A percentile compares a stretch with the other conserved stretches of the same genome.
Evolutionary conservation across 441 rosid genomes (phyloP).

Genomic region (Populus hybrid): DNA sequence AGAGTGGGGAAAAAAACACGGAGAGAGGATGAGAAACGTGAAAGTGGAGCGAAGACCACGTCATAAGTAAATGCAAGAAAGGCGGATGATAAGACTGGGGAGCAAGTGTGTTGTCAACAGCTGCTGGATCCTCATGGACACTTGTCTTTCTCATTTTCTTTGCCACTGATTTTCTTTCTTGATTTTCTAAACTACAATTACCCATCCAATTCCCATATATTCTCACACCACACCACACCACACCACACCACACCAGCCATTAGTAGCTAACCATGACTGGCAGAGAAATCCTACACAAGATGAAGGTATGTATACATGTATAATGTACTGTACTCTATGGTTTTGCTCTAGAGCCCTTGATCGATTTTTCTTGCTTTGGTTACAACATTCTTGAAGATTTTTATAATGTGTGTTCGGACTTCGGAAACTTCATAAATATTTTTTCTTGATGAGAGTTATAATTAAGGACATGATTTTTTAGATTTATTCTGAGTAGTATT

Average conservation of each 20-base stretch:
- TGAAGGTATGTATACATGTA: constrained; percentile 44
- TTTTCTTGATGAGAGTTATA: no score
- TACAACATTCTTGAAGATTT: not conserved
- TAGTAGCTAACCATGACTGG: constrained; percentile 47
- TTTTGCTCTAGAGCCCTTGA: no score
- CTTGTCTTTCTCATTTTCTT: not conserved
- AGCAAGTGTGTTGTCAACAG: not conserved
- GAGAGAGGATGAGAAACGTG: not conserved
- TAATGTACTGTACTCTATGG: not conserved
- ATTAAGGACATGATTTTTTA: no score
- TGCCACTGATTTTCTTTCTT: not conserved
- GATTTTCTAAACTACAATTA: not conserved
- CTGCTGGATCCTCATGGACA: not conserved
- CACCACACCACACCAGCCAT: not conserved
- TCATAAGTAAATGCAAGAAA: not conserved
- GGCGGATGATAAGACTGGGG: not conserved
- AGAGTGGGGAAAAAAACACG: no score
- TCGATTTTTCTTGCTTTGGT: not conserved
- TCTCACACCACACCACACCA: not conserved
- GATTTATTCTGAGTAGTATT: not conserved
- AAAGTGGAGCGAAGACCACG: not conserved
- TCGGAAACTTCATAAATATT: no score
- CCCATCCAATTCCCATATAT: not conserved
- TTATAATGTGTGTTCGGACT: no score
- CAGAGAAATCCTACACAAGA: constrained; percentile 64